phyloP scores from a whole-genome alignment of 176 grass and related monocot genomes.

The Ensete glaucum region DNA sequence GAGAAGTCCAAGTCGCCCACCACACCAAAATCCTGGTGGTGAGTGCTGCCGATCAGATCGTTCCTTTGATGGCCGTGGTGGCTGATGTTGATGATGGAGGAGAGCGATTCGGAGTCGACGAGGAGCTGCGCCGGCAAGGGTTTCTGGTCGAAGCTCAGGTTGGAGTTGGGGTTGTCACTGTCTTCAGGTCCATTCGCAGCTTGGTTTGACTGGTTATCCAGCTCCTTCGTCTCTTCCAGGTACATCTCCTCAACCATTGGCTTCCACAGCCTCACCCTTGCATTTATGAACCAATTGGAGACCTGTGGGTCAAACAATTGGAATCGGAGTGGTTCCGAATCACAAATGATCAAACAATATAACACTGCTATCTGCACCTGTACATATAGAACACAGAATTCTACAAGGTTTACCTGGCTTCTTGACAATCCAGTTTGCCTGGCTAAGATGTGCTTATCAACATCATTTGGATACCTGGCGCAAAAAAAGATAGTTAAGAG shows the following conservation, averaged over 20 bases:
- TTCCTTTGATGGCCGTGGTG: neutral
- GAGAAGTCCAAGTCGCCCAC: constrained; percentile 2
- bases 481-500: constrained; percentile 4
- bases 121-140: neutral
- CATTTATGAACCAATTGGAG: constrained; percentile 96
- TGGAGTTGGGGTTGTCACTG: constrained; percentile 18
- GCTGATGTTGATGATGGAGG: constrained; percentile 9
- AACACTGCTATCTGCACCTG: neutral
- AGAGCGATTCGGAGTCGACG: constrained; percentile 11
- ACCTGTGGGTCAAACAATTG: constrained; percentile 30
- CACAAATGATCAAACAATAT: no score
- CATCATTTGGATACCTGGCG: constrained; percentile 62
- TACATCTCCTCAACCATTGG: constrained; percentile 93
- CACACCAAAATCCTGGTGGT: neutral
- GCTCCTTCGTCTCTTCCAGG: constrained; percentile 37
- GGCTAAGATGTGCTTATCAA: constrained; percentile 76
- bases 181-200: neutral
- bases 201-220: neutral
- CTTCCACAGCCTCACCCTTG: constrained; percentile 87
- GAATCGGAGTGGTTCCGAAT: neutral
- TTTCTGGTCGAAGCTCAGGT: constrained; percentile 9
- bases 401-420: constrained; percentile 42
- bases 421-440: constrained; percentile 64
- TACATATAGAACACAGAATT: neutral
- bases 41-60: neutral